Evolutionary conservation across 371 early-diverging fungal species (phyloP).

Genomic region (Nematocida homosporus): DNA sequence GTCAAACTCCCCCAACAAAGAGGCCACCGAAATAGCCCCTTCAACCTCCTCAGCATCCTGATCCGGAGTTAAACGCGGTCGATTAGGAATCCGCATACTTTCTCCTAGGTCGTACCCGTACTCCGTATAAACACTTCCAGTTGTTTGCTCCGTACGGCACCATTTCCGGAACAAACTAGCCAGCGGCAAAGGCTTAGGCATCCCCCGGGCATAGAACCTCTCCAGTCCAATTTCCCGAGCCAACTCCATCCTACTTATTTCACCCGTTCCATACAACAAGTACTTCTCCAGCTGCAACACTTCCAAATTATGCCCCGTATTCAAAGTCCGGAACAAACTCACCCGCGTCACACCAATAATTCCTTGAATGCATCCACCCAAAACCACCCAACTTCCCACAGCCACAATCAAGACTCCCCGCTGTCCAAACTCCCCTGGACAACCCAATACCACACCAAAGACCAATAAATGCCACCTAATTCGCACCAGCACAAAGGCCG

Average conservation of each 20-base stretch:
- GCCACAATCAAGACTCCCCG: not conserved
- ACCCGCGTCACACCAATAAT: conserved; percentile 46
- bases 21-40: conserved; percentile 56
- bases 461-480: conserved; percentile 24
- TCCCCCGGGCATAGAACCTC: conserved; percentile 56
- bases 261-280: conserved; percentile 51
- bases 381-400: not conserved
- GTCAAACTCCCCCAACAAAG: conserved; percentile 48
- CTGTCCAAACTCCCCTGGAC: not conserved
- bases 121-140: conserved; percentile 34
- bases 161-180: conserved; percentile 32
- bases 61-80: conserved; percentile 43
- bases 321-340: conserved; percentile 51
- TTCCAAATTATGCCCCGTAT: conserved; percentile 57
- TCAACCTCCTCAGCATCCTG: conserved; percentile 48
- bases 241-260: not conserved
- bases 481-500: conserved; percentile 22
- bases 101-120: conserved; percentile 54
- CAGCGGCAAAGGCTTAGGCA: conserved; percentile 35
- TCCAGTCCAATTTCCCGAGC: conserved; percentile 28
- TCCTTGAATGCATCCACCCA: conserved; percentile 7
- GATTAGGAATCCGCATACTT: conserved; percentile 49
- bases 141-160: conserved; percentile 33
- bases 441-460: not conserved
- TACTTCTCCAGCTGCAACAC: conserved; percentile 61